These are phyloP conservation scores for Gnomoniopsis smithogilvyi DNA, from an alignment of 2,329 filamentous ascomycete species.

Conservation along the genomic window DNA sequence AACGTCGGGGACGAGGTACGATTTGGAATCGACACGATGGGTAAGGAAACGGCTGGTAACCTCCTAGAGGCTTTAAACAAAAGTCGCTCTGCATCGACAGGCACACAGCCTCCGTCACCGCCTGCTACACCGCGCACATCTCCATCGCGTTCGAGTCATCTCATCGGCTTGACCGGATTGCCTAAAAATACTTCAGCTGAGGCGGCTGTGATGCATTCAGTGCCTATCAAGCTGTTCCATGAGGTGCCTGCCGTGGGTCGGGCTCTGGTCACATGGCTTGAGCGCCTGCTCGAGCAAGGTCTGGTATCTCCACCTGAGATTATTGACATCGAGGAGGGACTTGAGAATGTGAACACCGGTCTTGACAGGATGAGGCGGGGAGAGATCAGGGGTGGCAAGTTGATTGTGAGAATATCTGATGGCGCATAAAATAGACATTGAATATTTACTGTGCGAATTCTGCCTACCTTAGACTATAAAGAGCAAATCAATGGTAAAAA, in stretches of 20 bases:
- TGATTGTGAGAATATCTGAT: constrained; percentile 51
- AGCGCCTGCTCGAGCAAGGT: constrained; percentile 55
- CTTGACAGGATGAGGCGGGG: constrained; percentile 64
- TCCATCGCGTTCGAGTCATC: constrained; percentile 41
- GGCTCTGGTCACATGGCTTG: constrained; percentile 63
- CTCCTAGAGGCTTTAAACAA: constrained; percentile 51
- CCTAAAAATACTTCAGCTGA: constrained; percentile 51
- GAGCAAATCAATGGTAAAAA: too few species aligned
- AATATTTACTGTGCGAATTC: not conserved
- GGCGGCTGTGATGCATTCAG: constrained; percentile 55
- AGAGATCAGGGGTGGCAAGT: constrained; percentile 63
- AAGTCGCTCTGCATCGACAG: constrained; percentile 16
- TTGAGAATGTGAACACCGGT: constrained; percentile 65
- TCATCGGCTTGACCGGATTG: constrained; percentile 65
- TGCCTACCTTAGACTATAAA: too few species aligned
- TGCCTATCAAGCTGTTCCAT: constrained; percentile 76
- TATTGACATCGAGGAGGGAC: constrained; percentile 59
- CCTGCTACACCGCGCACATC: constrained; percentile 35
- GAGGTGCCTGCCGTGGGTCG: constrained; percentile 62
- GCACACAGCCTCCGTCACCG: constrained; percentile 29
- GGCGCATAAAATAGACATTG: not conserved
- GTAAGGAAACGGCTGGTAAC: constrained; percentile 58
- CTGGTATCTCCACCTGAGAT: constrained; percentile 60
- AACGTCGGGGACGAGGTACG: constrained; percentile 56
- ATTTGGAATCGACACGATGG: constrained; percentile 67